Evolutionary conservation across 75 land plant genomes (phyloP), one percentile per base, ranked within the genome.

Genomic region (Larix kaempferi): DNA sequence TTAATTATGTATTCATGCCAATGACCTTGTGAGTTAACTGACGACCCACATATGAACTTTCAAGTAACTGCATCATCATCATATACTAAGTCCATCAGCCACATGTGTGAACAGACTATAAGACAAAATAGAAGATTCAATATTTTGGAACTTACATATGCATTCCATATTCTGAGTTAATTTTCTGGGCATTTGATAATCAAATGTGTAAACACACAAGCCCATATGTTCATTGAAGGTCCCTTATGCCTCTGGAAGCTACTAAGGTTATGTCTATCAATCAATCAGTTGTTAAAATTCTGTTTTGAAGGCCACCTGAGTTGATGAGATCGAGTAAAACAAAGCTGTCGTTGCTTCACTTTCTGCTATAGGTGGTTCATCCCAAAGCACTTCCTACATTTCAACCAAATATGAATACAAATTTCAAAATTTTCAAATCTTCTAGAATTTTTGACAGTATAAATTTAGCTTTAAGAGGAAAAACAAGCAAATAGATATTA

Each of bases 321-420:
- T 95, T 15, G 97, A 88, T 25, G 98, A 94, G 76, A 95, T 95
- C 6, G 96, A 91, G 75, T 95, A 95, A 78, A 95, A 95, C 64
- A 95, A 76, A 33, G 98, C 97, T 78, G 88, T 88, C 72, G 89
- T 89, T 72, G 98, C 92, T 66, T 91, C 91, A 76, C 64, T 35
- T 83, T 95, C 96, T 44, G 84, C 87, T 57, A 81, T 84, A 6
- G 94, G 97, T 69, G 97, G 94, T 67, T 87, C 84, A 23, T 92
- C 89, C 88, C 94, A 91, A 56, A 95, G 79, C 25, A 95, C 94
- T 81, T 94, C 96, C 98, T 95, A 76, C 10, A 84, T 60, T 33
- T 37, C 63, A 79, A 14, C 41, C 63, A 57, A 41, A 49, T 49
- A 10, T 10, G 54, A 49, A 49, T 49, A 49, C 54, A 49, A 41